phyloP scores from a whole-genome alignment of 2,329 filamentous ascomycete genomes.

The Penicillium polonicum region DNA sequence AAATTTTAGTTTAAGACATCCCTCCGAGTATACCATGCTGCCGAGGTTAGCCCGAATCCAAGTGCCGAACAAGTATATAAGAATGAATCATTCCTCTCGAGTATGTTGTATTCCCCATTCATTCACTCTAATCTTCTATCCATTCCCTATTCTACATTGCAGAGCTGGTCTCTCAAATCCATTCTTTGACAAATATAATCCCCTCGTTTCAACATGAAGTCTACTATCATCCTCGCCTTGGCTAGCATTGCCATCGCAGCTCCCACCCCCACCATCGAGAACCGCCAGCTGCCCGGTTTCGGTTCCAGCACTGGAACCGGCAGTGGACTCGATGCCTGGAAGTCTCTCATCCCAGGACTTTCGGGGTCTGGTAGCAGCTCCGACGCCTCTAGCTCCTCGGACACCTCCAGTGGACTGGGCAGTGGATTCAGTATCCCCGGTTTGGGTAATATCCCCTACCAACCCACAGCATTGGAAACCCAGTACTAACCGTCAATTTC shows the following conservation, averaged over 20 bases:
- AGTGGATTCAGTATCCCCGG: conserved; percentile 1
- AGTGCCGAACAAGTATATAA: not conserved
- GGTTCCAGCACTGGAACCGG: conserved; percentile 10
- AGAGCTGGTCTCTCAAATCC: conserved; percentile 20
- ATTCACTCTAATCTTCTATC: not conserved
- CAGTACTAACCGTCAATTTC: conserved; percentile 15
- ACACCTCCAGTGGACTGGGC: not conserved
- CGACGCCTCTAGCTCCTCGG: not conserved
- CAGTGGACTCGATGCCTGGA: conserved; percentile 11
- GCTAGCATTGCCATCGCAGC: conserved; percentile 24
- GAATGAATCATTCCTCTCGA: not conserved
- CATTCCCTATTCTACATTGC: not conserved
- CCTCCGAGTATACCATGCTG: not conserved
- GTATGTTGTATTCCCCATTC: not conserved
- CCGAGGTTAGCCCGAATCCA: not conserved
- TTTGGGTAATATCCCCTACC: not conserved
- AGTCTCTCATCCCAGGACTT: not conserved
- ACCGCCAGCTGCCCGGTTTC: conserved; percentile 19
- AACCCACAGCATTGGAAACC: not conserved
- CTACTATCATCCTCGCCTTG: conserved; percentile 21
- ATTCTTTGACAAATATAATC: not conserved
- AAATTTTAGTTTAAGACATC: not conserved
- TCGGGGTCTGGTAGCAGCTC: not conserved
- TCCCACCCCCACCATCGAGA: conserved; percentile 27
- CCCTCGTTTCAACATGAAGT: conserved; percentile 22